Evolutionary conservation across 495 filamentous ascomycete species (phyloP), one percentile per base, ranked within the genome.

Genomic region (Annulohypoxylon moriforme): DNA sequence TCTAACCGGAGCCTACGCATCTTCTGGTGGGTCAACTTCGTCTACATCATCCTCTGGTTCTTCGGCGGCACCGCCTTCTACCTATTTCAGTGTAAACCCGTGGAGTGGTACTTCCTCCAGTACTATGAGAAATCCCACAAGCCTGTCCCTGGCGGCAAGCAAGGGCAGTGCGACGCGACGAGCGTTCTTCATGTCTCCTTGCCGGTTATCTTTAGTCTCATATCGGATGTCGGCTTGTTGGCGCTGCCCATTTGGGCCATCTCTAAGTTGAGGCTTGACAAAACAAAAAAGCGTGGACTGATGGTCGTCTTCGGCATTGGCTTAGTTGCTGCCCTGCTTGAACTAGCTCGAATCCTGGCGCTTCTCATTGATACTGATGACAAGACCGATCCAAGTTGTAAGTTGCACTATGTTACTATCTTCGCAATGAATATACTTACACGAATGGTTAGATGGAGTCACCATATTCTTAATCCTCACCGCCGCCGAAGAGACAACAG

Each of bases 1-100:
- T 11, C 69, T 7, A 74, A 77, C 33, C 58, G 69, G 55, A 69
- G 49, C 31, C 67, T 80, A 4, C 64, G 69, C 2, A 58, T 80
- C n/a, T 73, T 73, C 59, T 80, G 75, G 78, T 80, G 76, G 78
- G 42, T 52, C 11, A 80, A 77, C 40, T 59, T 80, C 18, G 59
- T 80, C 20, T 78, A 78, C 40, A 65, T 75, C 25, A 34, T 77
- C 18, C 70, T 80, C 22, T 80, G 76, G 78, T 70, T 74, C 29
- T 67, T 80, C 59, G 73, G 73, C 8, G 36, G 65, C 11, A 78
- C 76, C 1, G 42, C 47, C 16, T 78, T 76, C 63, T 80, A 78
- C 29, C 55, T 80, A 2, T 78, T 78, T 24, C 76, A 80, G 29
- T 80, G 78, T 36, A 64, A 71, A 22, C 78, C 78, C 1, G 67